These are phyloP conservation scores for Sanguinoderma infundibulare DNA, from an alignment of 1,284 basidiomycete species.

Conservation along the genomic window DNA sequence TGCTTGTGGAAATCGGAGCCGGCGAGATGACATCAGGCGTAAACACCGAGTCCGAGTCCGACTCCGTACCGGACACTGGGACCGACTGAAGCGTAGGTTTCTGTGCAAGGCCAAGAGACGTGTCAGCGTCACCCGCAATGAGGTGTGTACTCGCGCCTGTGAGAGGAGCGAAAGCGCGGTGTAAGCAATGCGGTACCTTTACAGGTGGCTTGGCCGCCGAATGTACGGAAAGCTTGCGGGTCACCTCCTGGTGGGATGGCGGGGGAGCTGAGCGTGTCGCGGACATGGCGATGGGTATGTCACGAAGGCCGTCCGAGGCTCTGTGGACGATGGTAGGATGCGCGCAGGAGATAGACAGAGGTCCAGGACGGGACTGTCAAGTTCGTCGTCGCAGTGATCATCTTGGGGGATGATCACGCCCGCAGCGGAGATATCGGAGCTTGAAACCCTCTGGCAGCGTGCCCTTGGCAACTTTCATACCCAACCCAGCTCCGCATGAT, in stretches of 20 bases:
- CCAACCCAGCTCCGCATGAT: slow-evolving; percentile 5
- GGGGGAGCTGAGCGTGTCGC: slow-evolving; percentile 63
- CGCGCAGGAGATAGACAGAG: slow-evolving; percentile 29
- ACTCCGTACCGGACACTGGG: slow-evolving; percentile 78
- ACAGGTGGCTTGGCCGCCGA: slow-evolving; percentile 47
- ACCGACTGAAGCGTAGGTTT: slow-evolving; percentile 38
- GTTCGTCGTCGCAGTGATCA: slow-evolving; percentile 22
- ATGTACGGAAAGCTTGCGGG: slow-evolving; percentile 85
- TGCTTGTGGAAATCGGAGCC: slow-evolving; percentile 30
- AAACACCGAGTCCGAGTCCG: slow-evolving; percentile 81
- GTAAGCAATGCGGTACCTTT: slow-evolving; percentile 35
- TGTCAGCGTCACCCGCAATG: slow-evolving; percentile 9
- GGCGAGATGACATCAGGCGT: slow-evolving; percentile 55
- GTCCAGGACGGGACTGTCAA: slow-evolving; percentile 11
- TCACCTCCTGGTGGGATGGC: slow-evolving; percentile 85
- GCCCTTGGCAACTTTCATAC: neutral
- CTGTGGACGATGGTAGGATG: slow-evolving; percentile 8
- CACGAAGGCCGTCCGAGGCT: slow-evolving; percentile 19
- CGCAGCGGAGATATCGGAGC: slow-evolving; percentile 26
- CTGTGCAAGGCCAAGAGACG: slow-evolving; percentile 15
- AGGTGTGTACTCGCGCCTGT: neutral
- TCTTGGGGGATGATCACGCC: slow-evolving; percentile 19
- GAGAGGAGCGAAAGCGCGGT: slow-evolving; percentile 15
- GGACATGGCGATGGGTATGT: slow-evolving; percentile 14
- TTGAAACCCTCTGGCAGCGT: neutral